These are phyloP conservation scores for Brasenia schreberi DNA, from an alignment of 164 flowering plant species.

Conservation along the genomic window DNA sequence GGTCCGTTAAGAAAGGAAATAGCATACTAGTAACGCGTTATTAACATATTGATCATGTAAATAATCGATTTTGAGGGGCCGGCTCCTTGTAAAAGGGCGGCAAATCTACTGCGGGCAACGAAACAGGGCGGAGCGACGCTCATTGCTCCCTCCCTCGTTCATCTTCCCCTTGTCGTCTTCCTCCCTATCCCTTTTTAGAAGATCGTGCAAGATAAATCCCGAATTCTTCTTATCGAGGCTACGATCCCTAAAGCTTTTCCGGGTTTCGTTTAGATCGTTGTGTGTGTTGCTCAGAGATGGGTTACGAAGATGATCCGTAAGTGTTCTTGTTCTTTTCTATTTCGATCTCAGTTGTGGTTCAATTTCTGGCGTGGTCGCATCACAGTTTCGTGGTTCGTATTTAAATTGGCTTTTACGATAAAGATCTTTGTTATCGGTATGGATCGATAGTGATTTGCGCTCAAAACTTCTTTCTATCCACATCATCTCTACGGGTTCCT, in stretches of 20 bases:
- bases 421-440: too few species aligned
- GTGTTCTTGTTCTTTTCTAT: neutral
- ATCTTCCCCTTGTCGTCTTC: neutral
- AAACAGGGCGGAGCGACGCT: neutral
- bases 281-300: neutral
- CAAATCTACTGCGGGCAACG: neutral
- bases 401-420: too few species aligned
- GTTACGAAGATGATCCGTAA: constrained; percentile 2
- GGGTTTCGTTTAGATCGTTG: neutral
- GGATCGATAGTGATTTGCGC: too few species aligned
- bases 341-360: neutral
- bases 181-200: neutral
- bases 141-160: neutral
- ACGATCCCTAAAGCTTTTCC: too few species aligned
- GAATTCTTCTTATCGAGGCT: neutral
- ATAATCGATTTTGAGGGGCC: too few species aligned
- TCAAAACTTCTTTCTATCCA: too few species aligned
- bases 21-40: too few species aligned
- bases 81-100: too few species aligned
- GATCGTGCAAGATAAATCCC: neutral
- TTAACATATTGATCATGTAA: too few species aligned
- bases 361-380: neutral
- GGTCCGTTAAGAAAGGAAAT: too few species aligned
- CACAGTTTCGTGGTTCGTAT: neutral
- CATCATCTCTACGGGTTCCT: too few species aligned